Conservation (phyloP, 768 basidiomycete species). For the Neoboletus magnificus region DNA sequence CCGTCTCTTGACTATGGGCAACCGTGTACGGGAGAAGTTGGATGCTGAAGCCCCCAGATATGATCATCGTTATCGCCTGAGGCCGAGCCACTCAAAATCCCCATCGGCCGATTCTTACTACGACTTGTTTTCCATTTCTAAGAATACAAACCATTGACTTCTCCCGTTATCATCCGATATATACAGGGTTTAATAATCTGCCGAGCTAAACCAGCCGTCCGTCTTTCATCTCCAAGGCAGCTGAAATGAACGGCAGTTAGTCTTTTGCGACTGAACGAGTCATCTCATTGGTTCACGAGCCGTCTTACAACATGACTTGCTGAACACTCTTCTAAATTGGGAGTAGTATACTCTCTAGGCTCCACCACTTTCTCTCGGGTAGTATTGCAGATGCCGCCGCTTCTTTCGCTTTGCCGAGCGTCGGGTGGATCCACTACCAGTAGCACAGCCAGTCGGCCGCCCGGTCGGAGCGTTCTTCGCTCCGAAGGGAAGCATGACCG, state of each 20-base stretch:
- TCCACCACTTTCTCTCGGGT: not conserved
- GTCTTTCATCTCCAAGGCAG: not conserved
- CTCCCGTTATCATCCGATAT: slow-evolving; percentile 1
- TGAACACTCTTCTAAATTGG: not conserved
- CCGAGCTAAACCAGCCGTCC: not conserved
- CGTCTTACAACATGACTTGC: not conserved
- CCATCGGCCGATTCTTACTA: not conserved
- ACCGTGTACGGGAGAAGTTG: not conserved
- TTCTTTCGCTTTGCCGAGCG: slow-evolving; percentile 8
- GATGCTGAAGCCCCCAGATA: not conserved
- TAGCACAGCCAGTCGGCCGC: slow-evolving; percentile 15
- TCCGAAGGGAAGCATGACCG: slow-evolving; percentile 1
- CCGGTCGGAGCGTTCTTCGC: slow-evolving; percentile 4
- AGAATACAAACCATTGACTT: not conserved
- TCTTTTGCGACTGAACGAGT: not conserved
- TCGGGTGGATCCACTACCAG: not conserved
- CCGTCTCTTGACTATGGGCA: not conserved
- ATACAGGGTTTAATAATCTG: not conserved
- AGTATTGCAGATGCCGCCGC: not conserved
- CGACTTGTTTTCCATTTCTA: not conserved
- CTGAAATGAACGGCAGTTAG: not conserved
- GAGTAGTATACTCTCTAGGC: too few species aligned
- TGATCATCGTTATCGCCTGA: slow-evolving; percentile 4
- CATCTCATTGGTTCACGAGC: not conserved
- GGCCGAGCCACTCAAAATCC: slow-evolving; percentile 2